Evolutionary conservation across 306 rosid species (phyloP).

Genomic region (Prunus mira): DNA sequence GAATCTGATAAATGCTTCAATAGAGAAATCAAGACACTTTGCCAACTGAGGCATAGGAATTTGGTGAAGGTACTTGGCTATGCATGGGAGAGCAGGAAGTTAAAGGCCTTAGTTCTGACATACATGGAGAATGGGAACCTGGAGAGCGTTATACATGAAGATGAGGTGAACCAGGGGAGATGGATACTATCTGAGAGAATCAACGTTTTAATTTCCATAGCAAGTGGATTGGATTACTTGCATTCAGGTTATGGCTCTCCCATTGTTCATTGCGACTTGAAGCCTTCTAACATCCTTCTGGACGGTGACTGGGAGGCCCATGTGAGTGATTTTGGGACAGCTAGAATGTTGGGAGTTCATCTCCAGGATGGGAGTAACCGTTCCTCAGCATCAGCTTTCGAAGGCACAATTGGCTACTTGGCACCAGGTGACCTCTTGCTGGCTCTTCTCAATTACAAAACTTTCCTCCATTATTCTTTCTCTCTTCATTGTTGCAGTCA

Average conservation of each 20-base stretch:
- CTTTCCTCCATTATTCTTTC: not conserved
- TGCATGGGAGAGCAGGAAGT: constrained; percentile 80
- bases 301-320: constrained; percentile 74
- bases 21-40: constrained; percentile 63
- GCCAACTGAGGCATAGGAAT: constrained; percentile 80
- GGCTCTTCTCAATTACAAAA: constrained; percentile 3
- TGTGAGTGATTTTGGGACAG: constrained; percentile 93
- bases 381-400: constrained; percentile 60
- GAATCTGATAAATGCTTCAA: constrained; percentile 65
- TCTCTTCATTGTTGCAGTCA: not conserved
- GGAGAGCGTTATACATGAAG: constrained; percentile 61
- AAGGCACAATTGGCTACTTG: constrained; percentile 81
- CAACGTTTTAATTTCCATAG: constrained; percentile 53
- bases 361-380: constrained; percentile 47
- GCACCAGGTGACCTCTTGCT: constrained; percentile 68
- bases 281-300: constrained; percentile 83
- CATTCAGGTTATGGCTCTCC: constrained; percentile 74
- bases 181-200: constrained; percentile 62
- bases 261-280: constrained; percentile 78
- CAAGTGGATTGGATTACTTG: constrained; percentile 74
- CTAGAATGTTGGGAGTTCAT: constrained; percentile 80
- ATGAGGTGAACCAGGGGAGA: constrained; percentile 37
- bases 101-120: constrained; percentile 76
- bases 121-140: constrained; percentile 82
- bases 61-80: constrained; percentile 80